Evolutionary conservation across 2,329 filamentous ascomycete genomes (phyloP), one percentile per base, ranked within the genome.

Genomic region (Ilyonectria sp.): DNA sequence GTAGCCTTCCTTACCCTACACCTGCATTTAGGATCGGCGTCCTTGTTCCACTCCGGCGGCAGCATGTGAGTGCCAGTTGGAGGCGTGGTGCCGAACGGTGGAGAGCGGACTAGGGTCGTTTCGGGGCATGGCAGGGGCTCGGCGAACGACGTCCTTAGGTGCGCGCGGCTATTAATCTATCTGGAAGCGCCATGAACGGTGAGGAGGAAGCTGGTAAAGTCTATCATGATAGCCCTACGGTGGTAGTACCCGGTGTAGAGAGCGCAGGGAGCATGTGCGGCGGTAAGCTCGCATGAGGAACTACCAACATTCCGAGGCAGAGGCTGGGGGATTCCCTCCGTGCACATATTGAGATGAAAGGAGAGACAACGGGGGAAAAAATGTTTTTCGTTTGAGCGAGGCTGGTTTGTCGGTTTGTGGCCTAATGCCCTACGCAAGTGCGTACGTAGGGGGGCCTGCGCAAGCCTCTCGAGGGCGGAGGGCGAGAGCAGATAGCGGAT

Each of bases 151-250:
- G 61, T 35, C 31, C 66, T 53, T 59, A 56, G 21, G 13, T 46
- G 35, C 21, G 44, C 56, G 63, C 57, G 63, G 43, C 63, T 68
- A 54, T 69, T 65, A 63, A 70, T 70, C 55, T 70, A 63, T 60
- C 29, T 63, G 52, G 68, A 66, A 68, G 68, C 62, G 55, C 68
- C 58, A 33, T 55, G 19, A 46, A 65, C 63, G 63, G 57, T 65
- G 57, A 65, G 57, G 17, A 54, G 43, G 46, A 54, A 54, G 50
- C 15, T 23, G 26, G 52, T 11, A 37, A n/a, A 33, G 50, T 53
- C 11, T 35, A 53, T 53, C 31, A 31, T 9, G 50, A 57, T 35
- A 56, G n/a, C 52, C 37, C 4, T 26, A 19, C 47, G 58, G 59
- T 61, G 50, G 15, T 19, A 47, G 8, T 55, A 19, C 17, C 6